Conservation (phyloP, 805 yeast genomes). For the Schizosaccharomyces octosporus region DNA sequence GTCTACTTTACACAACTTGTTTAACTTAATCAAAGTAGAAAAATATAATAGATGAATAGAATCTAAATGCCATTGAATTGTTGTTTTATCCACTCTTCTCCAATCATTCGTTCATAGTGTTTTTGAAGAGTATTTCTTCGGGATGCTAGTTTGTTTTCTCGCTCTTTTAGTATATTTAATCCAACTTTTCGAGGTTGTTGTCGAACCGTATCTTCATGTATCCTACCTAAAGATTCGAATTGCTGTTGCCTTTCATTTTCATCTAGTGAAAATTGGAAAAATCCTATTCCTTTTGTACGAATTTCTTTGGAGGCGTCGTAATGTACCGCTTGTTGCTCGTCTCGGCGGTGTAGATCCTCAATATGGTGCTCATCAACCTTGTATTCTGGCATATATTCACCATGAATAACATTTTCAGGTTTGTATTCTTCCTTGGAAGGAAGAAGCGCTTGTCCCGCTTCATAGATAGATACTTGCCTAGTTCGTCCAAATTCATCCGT, state of each 20-base stretch:
- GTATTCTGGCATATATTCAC: slow-evolving; percentile 7
- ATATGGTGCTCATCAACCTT: not conserved
- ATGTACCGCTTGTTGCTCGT: slow-evolving; percentile 7
- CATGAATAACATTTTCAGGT: slow-evolving; percentile 8
- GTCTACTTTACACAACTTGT: too few species aligned
- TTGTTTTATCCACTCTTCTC: not conserved
- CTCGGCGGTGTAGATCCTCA: slow-evolving; percentile 4
- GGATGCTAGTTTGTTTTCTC: not conserved
- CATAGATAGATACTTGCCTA: slow-evolving; percentile 6
- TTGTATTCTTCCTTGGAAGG: slow-evolving; percentile 1
- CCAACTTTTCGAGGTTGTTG: not conserved
- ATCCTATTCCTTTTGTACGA: slow-evolving; percentile 10
- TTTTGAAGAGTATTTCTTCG: not conserved
- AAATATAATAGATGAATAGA: too few species aligned
- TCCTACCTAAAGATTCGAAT: not conserved
- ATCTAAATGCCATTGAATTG: too few species aligned
- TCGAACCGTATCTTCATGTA: not conserved
- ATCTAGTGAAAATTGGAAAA: slow-evolving; percentile 9
- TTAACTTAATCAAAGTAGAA: too few species aligned
- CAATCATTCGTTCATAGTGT: not conserved
- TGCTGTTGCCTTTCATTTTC: slow-evolving; percentile 5
- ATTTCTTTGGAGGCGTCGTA: slow-evolving; percentile 9
- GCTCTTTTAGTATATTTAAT: not conserved
- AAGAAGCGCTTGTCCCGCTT: slow-evolving; percentile 1
- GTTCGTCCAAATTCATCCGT: slow-evolving; percentile 11